phyloP scores from a whole-genome alignment of 2,329 filamentous ascomycete genomes.

The Lachnellula occidentalis region DNA sequence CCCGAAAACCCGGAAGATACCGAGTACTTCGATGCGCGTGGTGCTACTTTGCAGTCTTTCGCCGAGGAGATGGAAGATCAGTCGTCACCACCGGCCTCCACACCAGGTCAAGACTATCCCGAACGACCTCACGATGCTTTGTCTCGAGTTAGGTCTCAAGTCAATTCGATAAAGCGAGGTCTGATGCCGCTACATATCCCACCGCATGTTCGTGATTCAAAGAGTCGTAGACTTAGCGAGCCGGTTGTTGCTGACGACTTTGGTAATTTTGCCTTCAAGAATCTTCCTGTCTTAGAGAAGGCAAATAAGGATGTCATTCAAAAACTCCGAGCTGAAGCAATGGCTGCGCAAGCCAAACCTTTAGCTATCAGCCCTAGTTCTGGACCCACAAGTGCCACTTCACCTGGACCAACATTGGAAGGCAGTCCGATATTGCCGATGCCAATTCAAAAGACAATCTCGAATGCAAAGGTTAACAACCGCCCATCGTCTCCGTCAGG shows the following conservation, averaged over 20 bases:
- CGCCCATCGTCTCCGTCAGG: conserved; percentile 83
- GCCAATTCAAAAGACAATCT: conserved; percentile 75
- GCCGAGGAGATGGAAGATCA: conserved; percentile 93
- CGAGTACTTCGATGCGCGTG: conserved; percentile 91
- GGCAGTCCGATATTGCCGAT: conserved; percentile 78
- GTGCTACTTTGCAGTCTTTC: conserved; percentile 87
- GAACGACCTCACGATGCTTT: conserved; percentile 93
- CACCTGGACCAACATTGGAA: conserved; percentile 67
- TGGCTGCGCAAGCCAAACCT: conserved; percentile 59
- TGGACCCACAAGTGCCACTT: conserved; percentile 32
- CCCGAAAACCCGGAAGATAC: conserved; percentile 94
- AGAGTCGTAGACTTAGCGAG: conserved; percentile 84
- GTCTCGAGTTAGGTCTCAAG: conserved; percentile 80
- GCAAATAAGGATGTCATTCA: conserved; percentile 99
- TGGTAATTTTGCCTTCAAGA: conserved; percentile 95
- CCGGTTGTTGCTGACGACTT: conserved; percentile 88
- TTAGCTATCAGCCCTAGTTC: conserved; percentile 18
- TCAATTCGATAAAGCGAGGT: conserved; percentile 81
- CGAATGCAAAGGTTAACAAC: conserved; percentile 71
- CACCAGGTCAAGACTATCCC: conserved; percentile 69
- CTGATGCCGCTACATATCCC: conserved; percentile 95
- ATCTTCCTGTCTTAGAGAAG: conserved; percentile 90
- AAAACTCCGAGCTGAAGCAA: conserved; percentile 84
- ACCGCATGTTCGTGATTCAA: conserved; percentile 87
- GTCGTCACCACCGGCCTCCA: conserved; percentile 63